These are phyloP conservation scores for Solanum dulcamara DNA, from an alignment of 257 asterid species.

Conservation along the genomic window DNA sequence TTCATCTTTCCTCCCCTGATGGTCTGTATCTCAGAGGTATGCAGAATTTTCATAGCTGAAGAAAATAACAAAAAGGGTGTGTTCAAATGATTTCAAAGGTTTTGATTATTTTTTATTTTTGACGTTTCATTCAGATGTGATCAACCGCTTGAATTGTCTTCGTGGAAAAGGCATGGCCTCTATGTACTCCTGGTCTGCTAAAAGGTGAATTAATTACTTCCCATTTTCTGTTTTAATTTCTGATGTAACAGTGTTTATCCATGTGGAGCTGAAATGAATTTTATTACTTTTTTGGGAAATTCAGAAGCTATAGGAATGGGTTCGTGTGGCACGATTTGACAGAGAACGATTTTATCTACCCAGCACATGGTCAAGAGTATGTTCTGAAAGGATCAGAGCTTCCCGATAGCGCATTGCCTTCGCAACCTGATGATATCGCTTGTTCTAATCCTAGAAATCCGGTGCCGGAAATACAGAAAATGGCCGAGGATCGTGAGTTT, in stretches of 20 bases:
- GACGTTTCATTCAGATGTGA: constrained; percentile 37
- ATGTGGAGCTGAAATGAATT: not conserved
- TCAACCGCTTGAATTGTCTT: constrained; percentile 52
- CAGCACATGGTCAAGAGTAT: constrained; percentile 73
- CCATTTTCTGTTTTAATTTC: not conserved
- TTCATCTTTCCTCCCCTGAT: constrained; percentile 49
- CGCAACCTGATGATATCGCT: constrained; percentile 12
- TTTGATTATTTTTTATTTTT: not conserved
- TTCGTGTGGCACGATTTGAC: constrained; percentile 90
- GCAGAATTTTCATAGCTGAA: not conserved
- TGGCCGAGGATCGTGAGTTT: not conserved
- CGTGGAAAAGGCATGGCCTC: constrained; percentile 81
- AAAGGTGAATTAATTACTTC: constrained; percentile 22
- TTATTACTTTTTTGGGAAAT: not conserved
- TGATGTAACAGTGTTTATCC: not conserved
- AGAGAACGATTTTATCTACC: constrained; percentile 66
- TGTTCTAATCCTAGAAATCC: constrained; percentile 2
- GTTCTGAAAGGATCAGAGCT: constrained; percentile 84
- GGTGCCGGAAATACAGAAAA: constrained; percentile 8
- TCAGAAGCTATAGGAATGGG: constrained; percentile 81
- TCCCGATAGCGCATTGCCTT: constrained; percentile 10
- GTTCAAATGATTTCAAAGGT: not conserved
- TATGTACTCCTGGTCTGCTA: constrained; percentile 81
- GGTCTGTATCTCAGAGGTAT: constrained; percentile 63
- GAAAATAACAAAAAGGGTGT: not conserved